Evolutionary conservation across 2,329 filamentous ascomycete genomes (phyloP).

Genomic region (Fusarium sublunatum): DNA sequence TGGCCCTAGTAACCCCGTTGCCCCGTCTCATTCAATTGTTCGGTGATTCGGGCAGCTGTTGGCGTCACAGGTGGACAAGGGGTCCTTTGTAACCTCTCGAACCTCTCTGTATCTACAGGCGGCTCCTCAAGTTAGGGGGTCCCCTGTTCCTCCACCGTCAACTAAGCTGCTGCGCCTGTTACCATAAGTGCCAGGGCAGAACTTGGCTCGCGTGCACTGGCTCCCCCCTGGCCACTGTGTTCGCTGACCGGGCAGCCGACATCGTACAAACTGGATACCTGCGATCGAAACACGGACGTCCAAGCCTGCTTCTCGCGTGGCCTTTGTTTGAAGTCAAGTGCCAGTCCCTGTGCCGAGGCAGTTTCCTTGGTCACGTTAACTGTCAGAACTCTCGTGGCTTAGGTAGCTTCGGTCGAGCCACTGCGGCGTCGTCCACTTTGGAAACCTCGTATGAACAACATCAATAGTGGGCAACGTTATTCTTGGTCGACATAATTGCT

Average conservation of each 20-base stretch:
- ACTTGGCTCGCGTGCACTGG: slow-evolving; percentile 26
- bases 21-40: slow-evolving; percentile 38
- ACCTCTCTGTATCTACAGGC: slow-evolving; percentile 24
- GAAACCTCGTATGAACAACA: neutral
- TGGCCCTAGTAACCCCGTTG: slow-evolving; percentile 28
- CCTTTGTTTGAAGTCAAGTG: slow-evolving; percentile 33
- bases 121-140: slow-evolving; percentile 22
- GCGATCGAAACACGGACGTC: slow-evolving; percentile 35
- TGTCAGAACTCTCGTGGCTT: slow-evolving; percentile 23
- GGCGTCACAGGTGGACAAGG: slow-evolving; percentile 45
- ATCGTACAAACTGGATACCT: slow-evolving; percentile 24
- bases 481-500: slow-evolving; percentile 3
- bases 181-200: slow-evolving; percentile 7
- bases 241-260: slow-evolving; percentile 35
- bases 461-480: slow-evolving; percentile 5
- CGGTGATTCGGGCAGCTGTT: slow-evolving; percentile 41
- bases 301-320: slow-evolving; percentile 37
- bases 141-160: slow-evolving; percentile 36
- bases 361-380: slow-evolving; percentile 18
- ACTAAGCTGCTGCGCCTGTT: slow-evolving; percentile 30
- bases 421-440: slow-evolving; percentile 24
- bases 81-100: slow-evolving; percentile 32
- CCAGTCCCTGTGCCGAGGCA: neutral
- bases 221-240: slow-evolving; percentile 22
- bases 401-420: slow-evolving; percentile 17